Base-by-base conservation (phyloP, 768 basidiomycete species). In the Cyclocybe aegerita region DNA sequence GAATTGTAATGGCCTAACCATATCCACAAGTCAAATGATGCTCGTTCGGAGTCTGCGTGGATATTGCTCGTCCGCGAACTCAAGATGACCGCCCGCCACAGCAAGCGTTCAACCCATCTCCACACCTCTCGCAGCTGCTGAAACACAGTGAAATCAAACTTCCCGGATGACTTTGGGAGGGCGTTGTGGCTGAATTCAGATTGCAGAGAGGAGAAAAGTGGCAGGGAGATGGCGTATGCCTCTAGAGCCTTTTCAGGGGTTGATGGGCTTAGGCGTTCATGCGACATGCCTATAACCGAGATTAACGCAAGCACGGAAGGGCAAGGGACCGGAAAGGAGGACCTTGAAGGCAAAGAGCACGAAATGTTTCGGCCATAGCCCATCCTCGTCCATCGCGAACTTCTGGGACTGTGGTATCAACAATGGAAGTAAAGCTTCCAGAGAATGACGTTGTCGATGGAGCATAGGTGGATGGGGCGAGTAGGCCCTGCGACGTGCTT, bases 291-390 rank as follows among this genome's bases (percentile, higher is more conserved):
- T 93, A 55, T 36, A 17, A 41, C 36, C 12, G 39, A 14, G 10
- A 14, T 32, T 58, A 44, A 53, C 53, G 29, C 37, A 11, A 33
- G 16, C 14, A 48, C 30, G 29, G 10, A 14, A 34, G 37, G 43
- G 6, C 35, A 30, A 45, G 39, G 46, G 23, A 46, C 11, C 34
- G 30, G 17, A 46, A 10, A 3, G 4, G 64, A 73, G 55, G 33
- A 90, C 93, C 93, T 75, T 88, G 80, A 17, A 94, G 68, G 65
- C 90, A 92, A 41, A 85, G 69, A 43, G 87, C 88, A 34, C 93
- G 80, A 50, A 94, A 69, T 2, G 83, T 77, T 62, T 94, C 91
- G 10, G 79, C 74, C 57, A 86, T 73, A 0, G 83, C 79, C 89
- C 88, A 93, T 17, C 77, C 80, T 59, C 80, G 77, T 11, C 86